Base-by-base conservation (phyloP, 345 rosid genomes). In the Garcia nutans region DNA sequence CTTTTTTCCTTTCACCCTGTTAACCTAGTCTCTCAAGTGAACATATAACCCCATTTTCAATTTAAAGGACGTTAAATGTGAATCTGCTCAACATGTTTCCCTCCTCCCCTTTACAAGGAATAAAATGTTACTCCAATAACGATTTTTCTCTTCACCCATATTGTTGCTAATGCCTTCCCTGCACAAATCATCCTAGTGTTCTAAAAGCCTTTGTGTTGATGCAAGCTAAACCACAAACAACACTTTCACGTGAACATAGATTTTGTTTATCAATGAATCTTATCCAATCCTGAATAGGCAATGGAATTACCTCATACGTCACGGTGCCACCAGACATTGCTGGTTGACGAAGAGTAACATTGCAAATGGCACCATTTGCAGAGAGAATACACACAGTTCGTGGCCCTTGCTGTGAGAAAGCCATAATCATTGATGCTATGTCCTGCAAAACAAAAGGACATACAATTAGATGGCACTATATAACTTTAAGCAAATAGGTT, bases 361-460 rank as follows among this genome's bases (percentile, higher is more conserved):
- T 85, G 84, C 85, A 79, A 70, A 96, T 82, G 44, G 97, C 91
- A 65, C 99, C 99, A 88, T 79, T 88, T 70, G 96, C 98, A 63
- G 99, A 92, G 71, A 96, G 92, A 81, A 96, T 88, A 83, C 93
- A 90, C 61, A 96, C 78, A 20, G 91, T 86, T 52, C 96, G 78
- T 54, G 98, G 96, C 61, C 96, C 97, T 86, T 96, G 90, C 83
- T 86, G 87, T 12, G 97, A 82, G 71, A 96, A 92, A 10, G 91
- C 88, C 78, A 81, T 78, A 45, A 96, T 79, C 86, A 92, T 92
- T 20, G 94, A 74, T 50, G 87, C 88, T 74, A 96, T 84, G 64
- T 96, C 98, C 99, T 96, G 89, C 54, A 85, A 82, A 70, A 17
- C 56, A 64, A 5, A 37, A 37, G 41, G 41, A 6, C 41, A 37